Evolutionary conservation across 768 basidiomycete species (phyloP), one percentile per base, ranked within the genome.

Genomic region (Exidia glandulosa): DNA sequence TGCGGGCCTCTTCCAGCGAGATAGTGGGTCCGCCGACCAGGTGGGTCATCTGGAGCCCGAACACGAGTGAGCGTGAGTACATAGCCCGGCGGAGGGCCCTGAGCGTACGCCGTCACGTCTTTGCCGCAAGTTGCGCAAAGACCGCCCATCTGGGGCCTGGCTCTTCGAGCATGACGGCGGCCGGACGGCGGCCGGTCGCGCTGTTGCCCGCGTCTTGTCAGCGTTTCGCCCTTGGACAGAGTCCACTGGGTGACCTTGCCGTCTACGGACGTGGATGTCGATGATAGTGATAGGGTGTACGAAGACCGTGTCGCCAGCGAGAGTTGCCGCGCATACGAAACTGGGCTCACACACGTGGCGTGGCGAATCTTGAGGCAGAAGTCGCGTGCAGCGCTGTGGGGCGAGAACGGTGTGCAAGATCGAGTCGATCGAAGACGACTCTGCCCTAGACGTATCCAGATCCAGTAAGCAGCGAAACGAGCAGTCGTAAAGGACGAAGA

Each of bases 21-120:
- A 97, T 93, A 31, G 89, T 89, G 1, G 95, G 92, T 0, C 91
- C 90, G 63, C 86, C 84, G 50, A 90, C 88, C 60, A 89, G 90
- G 72, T 99, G 94, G 7, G 89, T 92, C 87, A 98, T 94, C 70
- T 88, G 89, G 64, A 95, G 94, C 75, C 94, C 93, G 64, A 81
- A 78, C 60, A 93, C 84, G 64, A 77, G 25, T 27, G 59, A 14
- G 47, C 57, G 63, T 31, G 36, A 37, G 61, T 34, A 62, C 47
- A n/a, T n/a, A 64, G 52, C 60, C 14, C 31, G 14, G 31, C 54
- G 14, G 37, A 29, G 13, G 33, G n/a, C 27, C 29, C 14, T n/a
- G 59, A 30, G 75, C 86, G 60, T 68, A 94, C 92, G 80, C 83
- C 47, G 90, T 94, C 81, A 97, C 87, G 66, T 99, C 94, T 75